These are phyloP conservation scores for Ormosia semicastrata DNA, from an alignment of 306 rosid species.

Conservation along the genomic window DNA sequence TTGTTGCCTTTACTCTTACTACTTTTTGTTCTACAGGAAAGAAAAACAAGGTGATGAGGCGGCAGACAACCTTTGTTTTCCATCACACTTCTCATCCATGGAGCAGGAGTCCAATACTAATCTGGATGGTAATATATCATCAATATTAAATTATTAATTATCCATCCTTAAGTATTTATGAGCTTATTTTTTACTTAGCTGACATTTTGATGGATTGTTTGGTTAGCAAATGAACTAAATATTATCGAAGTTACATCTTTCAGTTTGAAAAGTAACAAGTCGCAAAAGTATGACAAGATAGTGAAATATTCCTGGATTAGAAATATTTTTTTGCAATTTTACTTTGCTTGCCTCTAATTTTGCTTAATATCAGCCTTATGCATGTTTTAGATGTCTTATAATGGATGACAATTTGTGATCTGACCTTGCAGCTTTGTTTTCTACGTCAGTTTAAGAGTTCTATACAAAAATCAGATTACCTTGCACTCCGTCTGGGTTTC, in stretches of 20 bases:
- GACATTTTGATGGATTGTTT: not conserved
- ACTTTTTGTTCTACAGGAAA: constrained; percentile 44
- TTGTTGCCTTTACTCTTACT: not conserved
- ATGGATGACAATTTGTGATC: constrained; percentile 24
- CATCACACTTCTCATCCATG: constrained; percentile 97
- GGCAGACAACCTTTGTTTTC: constrained; percentile 85
- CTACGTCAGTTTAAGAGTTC: constrained; percentile 88
- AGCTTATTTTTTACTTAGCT: not conserved
- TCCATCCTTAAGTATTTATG: not conserved
- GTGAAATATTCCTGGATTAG: not conserved
- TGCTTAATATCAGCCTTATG: not conserved
- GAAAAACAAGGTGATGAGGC: constrained; percentile 78
- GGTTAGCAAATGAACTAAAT: not conserved
- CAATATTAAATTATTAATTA: not conserved
- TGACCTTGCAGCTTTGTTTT: constrained; percentile 82
- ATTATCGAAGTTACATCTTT: not conserved
- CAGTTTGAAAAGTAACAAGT: not conserved
- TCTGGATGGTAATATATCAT: constrained; percentile 79
- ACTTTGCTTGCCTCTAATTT: not conserved
- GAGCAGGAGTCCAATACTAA: constrained; percentile 86
- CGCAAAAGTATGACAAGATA: not conserved
- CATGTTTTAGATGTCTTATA: not conserved
- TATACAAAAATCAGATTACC: constrained; percentile 77
- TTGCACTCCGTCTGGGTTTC: constrained; percentile 96
- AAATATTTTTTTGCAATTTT: not conserved